Evolutionary conservation across 2,329 filamentous ascomycete genomes (phyloP).

Genomic region (Hypoxylon sp.): DNA sequence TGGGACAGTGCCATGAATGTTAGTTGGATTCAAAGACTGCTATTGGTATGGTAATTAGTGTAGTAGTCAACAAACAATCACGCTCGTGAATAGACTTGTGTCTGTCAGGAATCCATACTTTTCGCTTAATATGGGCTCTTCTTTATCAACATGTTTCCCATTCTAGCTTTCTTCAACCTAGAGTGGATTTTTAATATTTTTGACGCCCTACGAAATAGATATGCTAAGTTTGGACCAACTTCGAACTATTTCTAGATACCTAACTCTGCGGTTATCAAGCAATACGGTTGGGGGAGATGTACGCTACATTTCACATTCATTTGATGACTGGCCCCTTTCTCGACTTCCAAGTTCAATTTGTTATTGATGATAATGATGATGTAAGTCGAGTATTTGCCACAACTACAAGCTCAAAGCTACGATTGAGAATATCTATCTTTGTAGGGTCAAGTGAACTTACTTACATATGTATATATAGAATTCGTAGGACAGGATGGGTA

Average conservation of each 20-base stretch:
- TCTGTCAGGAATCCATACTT: background rate
- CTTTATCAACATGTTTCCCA: background rate
- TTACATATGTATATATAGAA: background rate
- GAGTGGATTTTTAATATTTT: too few species aligned
- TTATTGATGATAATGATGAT: background rate
- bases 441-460: background rate
- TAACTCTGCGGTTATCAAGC: background rate
- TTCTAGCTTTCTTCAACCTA: background rate
- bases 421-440: background rate
- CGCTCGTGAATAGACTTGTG: background rate
- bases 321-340: background rate
- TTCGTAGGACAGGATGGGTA: background rate
- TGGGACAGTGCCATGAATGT: background rate
- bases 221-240: background rate
- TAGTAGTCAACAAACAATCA: background rate
- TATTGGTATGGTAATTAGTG: background rate
- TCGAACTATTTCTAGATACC: background rate
- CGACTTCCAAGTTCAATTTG: background rate
- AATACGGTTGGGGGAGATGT: background rate
- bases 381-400: background rate
- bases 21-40: background rate
- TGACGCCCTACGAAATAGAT: background rate
- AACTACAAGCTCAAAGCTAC: background rate
- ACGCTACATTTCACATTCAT: background rate
- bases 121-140: background rate